Percentiles rank a stretch among this genome's conserved stretches.
These are phyloP conservation scores for Dryas octopetala DNA, from an alignment of 306 rosid genomes.

Conservation along the genomic window DNA sequence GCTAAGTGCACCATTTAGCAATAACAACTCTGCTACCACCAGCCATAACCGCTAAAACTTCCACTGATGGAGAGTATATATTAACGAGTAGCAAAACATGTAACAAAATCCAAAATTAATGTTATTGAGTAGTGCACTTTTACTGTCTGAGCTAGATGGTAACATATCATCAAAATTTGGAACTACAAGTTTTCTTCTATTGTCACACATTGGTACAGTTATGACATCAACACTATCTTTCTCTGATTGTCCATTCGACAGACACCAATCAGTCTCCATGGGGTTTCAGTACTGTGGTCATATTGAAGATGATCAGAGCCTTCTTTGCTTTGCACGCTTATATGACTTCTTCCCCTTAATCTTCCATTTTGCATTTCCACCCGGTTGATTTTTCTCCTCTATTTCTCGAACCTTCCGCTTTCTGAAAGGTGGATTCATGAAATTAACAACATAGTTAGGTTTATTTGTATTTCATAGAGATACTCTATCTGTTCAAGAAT, in stretches of 20 bases:
- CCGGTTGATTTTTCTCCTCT: slow-evolving; percentile 65
- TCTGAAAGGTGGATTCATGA: slow-evolving; percentile 37
- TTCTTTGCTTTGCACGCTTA: slow-evolving; percentile 72
- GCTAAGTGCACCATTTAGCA: neutral
- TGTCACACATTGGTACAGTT: neutral
- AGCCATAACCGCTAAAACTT: no score
- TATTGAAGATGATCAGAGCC: slow-evolving; percentile 28
- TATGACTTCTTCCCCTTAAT: slow-evolving; percentile 48
- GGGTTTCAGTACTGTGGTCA: neutral
- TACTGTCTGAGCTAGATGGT: neutral
- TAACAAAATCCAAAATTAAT: no score
- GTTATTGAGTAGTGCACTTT: neutral
- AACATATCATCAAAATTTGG: neutral
- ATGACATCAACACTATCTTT: neutral
- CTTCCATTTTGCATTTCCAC: slow-evolving; percentile 83
- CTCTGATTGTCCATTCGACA: neutral
- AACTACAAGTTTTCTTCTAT: neutral
- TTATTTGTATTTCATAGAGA: neutral
- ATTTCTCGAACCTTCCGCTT: slow-evolving; percentile 79
- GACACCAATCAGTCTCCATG: neutral
- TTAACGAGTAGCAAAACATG: neutral
- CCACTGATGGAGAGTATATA: no score
- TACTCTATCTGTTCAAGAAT: neutral
- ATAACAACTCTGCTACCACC: no score
- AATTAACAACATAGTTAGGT: slow-evolving; percentile 1